Evolutionary conservation across 345 rosid genomes (phyloP), one percentile per base, ranked within the genome.

Genomic region (Trapa bicornis): DNA sequence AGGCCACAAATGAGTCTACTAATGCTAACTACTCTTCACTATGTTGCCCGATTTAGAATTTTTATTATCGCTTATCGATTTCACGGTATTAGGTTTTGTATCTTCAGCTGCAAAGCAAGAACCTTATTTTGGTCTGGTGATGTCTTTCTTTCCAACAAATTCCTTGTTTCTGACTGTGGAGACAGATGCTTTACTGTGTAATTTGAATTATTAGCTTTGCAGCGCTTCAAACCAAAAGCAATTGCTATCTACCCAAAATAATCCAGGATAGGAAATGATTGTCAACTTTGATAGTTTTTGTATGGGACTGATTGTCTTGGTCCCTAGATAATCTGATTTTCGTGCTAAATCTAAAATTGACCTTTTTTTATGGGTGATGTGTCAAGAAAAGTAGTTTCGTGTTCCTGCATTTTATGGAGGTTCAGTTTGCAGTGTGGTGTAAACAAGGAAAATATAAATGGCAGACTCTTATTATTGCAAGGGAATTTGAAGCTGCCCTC

Each of bases 1-100:
- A 79, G 69, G 80, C 84, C 64, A 63, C 78, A 32, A 79, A 75
- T 57, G 86, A 79, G 47, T 75, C 88, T 50, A 67, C 97, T 32
- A 80, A 82, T 72, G 84, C 71, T 76, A 75, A 92, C 94, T 91
- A 79, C 61, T 14, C 4, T 4, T 32, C 52, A 63, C 52, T 5
- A 5, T 14, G 17, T 48, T 47, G 33, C 17, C 3, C 56, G 12
- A 41, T 70, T 61, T 62, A 2, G 15, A 37, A 2, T 69, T 61
- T 47, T 61, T 37, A 58, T 35, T 8, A 29, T 35, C 43, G 11
- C n/a, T 53, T 50, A 11, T 47, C 14, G 5, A 10, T 69, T 36
- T 62, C 36, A 17, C 32, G 39, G 36, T 12, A 43, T 65, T 65
- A 65, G 67, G 52, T 37, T 37, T 36, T 53, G 35, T 53, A 43